Evolutionary conservation across 352 stramenopile genomes (phyloP), one percentile per base, ranked within the genome.

Genomic region (Phytophthora meadii): DNA sequence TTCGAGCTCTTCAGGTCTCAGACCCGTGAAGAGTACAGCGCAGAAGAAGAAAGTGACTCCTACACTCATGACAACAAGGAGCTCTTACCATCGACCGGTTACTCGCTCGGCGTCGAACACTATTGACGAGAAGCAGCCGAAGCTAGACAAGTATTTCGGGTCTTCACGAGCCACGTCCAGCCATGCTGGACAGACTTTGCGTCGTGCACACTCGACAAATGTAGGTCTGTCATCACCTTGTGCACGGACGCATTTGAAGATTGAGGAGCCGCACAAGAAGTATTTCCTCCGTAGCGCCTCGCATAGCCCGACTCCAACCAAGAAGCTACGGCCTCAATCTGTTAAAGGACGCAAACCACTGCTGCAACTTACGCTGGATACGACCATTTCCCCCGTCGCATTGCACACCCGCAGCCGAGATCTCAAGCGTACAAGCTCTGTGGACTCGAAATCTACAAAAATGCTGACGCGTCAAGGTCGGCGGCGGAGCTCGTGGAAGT

Each of bases 401-500:
- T 61, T 76, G 25, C 70, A 79, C 57, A 79, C 70, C 17, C 67
- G 70, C 24, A 75, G 66, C 40, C 57, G 56, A 50, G 62, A 70
- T 15, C 32, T 70, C 0, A 65, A 63, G 32, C 61, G 56, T 41
- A 45, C 61, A 27, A 67, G 7, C 40, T 63, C 54, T 22, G 51
- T 58, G 39, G 48, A 54, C 40, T 68, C 58, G 11, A 50, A 68
- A 25, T 62, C 65, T 32, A 37, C 44, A 1, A 79, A 79, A 58
- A 82, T 77, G 66, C 51, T 72, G 15, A 82, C 74, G 9, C 66
- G 74, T 17, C 74, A 82, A 49, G 36, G 55, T 15, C 71, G 65
- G 41, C 68, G 65, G 54, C 47, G 54, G 50, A 73, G 54, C 54
- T 77, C 81, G 10, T 92, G 84, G 84, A 76, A 66, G 15, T 92